These are phyloP conservation scores for Coemansia sp. DNA, from an alignment of 192 early-diverging fungal species.

Conservation along the genomic window DNA sequence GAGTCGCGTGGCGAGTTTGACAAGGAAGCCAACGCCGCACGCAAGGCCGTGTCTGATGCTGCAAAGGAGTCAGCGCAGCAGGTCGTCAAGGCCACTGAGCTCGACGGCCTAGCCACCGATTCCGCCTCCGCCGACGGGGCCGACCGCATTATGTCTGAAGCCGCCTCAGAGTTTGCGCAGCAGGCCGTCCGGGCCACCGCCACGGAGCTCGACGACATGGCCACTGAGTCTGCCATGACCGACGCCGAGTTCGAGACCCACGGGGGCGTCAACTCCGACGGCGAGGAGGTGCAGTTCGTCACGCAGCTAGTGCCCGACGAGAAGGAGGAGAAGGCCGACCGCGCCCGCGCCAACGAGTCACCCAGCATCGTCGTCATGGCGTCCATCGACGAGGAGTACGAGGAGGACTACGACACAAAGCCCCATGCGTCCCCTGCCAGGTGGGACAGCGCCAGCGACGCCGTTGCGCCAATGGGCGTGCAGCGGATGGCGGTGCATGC, in stretches of 20 bases:
- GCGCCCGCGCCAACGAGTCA: conserved; percentile 20
- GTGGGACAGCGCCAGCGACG: not conserved
- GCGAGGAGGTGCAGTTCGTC: conserved; percentile 38
- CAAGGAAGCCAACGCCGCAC: conserved; percentile 2
- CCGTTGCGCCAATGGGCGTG: not conserved
- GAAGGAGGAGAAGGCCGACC: conserved; percentile 8
- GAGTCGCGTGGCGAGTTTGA: not conserved
- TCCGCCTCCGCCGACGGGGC: conserved; percentile 16
- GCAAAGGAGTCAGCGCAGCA: conserved; percentile 41
- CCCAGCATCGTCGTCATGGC: conserved; percentile 44
- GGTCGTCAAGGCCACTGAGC: conserved; percentile 19
- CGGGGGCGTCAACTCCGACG: conserved; percentile 29
- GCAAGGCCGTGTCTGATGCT: conserved; percentile 31
- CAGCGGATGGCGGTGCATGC: conserved; percentile 16
- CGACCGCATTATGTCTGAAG: conserved; percentile 31
- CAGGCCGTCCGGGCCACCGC: conserved; percentile 23
- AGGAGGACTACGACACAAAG: conserved; percentile 38
- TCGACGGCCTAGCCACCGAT: conserved; percentile 9
- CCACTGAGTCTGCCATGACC: not conserved
- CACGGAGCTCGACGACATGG: conserved; percentile 23
- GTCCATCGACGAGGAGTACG: conserved; percentile 45
- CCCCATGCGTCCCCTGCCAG: not conserved
- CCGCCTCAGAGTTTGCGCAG: conserved; percentile 33
- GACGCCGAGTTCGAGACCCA: conserved; percentile 29
- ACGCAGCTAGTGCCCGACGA: conserved; percentile 34